Conservation (phyloP, 345 rosid species). For the Schrenkiella parvula region DNA sequence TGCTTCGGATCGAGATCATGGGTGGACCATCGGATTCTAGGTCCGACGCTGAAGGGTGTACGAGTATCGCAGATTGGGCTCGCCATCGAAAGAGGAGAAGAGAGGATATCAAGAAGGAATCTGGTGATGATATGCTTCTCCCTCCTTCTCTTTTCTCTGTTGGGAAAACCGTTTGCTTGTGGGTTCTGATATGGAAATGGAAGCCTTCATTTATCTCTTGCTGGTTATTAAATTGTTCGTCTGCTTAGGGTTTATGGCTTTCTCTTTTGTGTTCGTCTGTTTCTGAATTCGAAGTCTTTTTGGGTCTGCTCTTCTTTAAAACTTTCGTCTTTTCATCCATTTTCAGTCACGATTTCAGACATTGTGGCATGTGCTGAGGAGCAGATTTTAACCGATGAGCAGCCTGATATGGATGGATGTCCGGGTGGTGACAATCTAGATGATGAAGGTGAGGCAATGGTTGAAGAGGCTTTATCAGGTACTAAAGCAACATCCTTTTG, state of each 20-base stretch:
- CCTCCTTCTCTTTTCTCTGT: not conserved
- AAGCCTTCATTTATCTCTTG: not conserved
- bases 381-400: conserved; percentile 58
- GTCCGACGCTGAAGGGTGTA: conserved; percentile 60
- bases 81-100: conserved; percentile 82
- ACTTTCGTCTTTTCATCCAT: not conserved
- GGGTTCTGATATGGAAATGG: not conserved
- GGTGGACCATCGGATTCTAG: conserved; percentile 47
- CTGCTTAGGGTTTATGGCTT: not conserved
- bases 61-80: conserved; percentile 88
- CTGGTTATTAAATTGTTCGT: not conserved
- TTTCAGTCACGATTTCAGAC: conserved; percentile 46
- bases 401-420: conserved; percentile 83
- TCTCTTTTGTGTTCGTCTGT: not conserved
- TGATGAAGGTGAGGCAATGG: conserved; percentile 81
- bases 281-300: not conserved
- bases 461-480: conserved; percentile 82
- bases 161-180: not conserved
- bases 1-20: conserved; percentile 90
- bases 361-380: conserved; percentile 70
- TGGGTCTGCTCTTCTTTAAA: not conserved
- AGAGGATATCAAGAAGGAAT: conserved; percentile 74
- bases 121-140: conserved; percentile 29
- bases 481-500: not conserved
- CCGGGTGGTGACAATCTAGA: conserved; percentile 71